Evolutionary conservation across 495 filamentous ascomycete species (phyloP).

Genomic region (Collariella sp.): DNA sequence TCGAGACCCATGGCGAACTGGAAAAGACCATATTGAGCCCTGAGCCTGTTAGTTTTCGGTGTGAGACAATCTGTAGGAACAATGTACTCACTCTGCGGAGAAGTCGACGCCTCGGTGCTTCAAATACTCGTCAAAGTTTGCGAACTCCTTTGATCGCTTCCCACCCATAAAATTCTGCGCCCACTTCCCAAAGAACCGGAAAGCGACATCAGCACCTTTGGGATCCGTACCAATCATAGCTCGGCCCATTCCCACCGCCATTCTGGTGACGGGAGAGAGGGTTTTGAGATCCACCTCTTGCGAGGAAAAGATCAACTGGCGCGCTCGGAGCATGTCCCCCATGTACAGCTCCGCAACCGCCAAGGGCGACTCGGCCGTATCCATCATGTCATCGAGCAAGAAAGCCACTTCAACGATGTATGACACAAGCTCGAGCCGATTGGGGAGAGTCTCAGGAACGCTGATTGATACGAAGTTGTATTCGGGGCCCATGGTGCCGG

Average conservation of each 20-base stretch:
- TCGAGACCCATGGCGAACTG: background rate
- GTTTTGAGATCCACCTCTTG: background rate
- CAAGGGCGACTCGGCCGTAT: background rate
- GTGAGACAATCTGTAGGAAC: background rate
- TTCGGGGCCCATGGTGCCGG: background rate
- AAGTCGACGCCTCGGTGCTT: background rate
- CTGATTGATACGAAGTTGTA: background rate
- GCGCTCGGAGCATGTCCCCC: background rate
- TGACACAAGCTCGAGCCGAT: slow-evolving; percentile 2
- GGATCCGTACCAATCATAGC: background rate
- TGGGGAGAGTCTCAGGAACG: background rate
- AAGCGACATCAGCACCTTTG: background rate
- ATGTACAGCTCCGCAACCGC: background rate
- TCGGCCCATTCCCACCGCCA: background rate
- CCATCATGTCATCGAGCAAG: background rate
- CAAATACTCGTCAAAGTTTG: slow-evolving; percentile 5
- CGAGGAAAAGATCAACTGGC: background rate
- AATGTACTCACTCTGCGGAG: background rate
- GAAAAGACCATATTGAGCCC: background rate
- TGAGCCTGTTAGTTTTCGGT: background rate
- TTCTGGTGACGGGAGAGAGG: background rate
- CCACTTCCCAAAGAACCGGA: background rate
- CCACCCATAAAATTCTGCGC: background rate
- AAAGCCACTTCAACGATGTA: background rate
- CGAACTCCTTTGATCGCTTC: background rate